Base-by-base conservation (phyloP, 805 yeast genomes). In the Candida berthetii region DNA sequence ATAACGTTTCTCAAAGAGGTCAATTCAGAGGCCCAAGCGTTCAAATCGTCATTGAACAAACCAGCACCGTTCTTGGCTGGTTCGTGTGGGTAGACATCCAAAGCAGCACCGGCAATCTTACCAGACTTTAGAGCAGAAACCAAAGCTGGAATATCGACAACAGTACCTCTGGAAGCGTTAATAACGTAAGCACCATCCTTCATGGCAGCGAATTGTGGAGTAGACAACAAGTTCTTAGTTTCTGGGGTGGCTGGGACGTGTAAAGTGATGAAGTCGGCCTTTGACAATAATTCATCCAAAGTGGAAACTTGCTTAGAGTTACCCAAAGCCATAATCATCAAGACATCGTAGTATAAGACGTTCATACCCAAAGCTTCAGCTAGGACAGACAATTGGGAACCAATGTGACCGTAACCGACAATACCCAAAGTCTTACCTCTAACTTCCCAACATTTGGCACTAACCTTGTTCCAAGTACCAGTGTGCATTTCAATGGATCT, bases 291-390 rank as follows among this genome's bases (percentile, higher is more conserved):
- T 60, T 89, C 96, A 56, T 86, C 82, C 53, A 93, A 74, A 31
- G 95, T 76, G 22, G 80, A 66, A 41, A 89, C 96, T 72, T 93
- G 99, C 63, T 82, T 85, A 47, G 99, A 95, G 64, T 88, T 91
- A 71, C 99, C 99, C 62, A 93, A 73, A 22, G 96, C 75, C 99
- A 93, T 93, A 64, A 93, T 88, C 77, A 90, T 89, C 42, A 76
- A 60, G 33, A 87, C 85, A 65, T 93, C 99, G 65, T 89, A 88
- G 73, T 91, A 93, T 47, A 91, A 69, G 41, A 93, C 97, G 53
- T 85, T 85, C 96, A 93, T 83, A 69, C 99, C 99, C 81, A 93
- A 80, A 36, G 97, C 79, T 74, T 93, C 99, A 39, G 99, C 98
- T 55, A 93, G 71, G 10, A 93, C 99, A 8, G 96, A 85, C 62